These are phyloP conservation scores for Gossypium mustelinum DNA, from an alignment of 345 rosid genomes.

Conservation along the genomic window DNA sequence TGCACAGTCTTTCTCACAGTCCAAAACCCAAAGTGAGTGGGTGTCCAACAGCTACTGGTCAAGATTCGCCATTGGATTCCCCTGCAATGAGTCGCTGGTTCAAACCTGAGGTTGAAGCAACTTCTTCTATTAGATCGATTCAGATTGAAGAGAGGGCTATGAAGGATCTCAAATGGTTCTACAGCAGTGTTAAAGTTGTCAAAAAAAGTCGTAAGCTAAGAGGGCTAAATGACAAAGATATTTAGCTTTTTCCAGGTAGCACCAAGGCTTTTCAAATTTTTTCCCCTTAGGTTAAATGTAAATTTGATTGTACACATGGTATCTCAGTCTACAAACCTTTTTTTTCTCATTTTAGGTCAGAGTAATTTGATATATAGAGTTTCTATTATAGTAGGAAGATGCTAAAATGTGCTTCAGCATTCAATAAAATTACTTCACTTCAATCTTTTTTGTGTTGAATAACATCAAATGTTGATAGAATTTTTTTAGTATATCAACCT, in stretches of 20 bases:
- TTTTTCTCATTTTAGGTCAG: neutral
- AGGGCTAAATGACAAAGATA: neutral
- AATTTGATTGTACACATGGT: constrained; percentile 36
- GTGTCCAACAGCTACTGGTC: constrained; percentile 54
- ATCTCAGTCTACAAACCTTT: constrained; percentile 22
- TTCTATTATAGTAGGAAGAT: neutral
- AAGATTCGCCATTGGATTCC: constrained; percentile 82
- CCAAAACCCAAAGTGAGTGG: constrained; percentile 78
- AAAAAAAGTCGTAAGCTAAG: constrained; percentile 42
- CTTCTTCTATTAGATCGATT: constrained; percentile 78
- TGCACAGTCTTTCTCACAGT: constrained; percentile 50
- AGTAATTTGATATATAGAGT: neutral
- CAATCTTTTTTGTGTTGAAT: too few species aligned
- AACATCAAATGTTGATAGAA: too few species aligned
- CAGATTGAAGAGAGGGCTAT: constrained; percentile 94
- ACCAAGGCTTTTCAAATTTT: neutral
- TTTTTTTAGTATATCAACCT: too few species aligned
- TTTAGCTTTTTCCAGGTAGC: constrained; percentile 8
- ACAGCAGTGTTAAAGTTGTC: constrained; percentile 83
- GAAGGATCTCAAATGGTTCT: constrained; percentile 83
- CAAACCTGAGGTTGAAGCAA: constrained; percentile 69
- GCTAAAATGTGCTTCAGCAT: too few species aligned
- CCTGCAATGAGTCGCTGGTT: constrained; percentile 85
- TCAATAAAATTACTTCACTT: too few species aligned
- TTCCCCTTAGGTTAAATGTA: constrained; percentile 18